Evolutionary conservation across 2,329 filamentous ascomycete species (phyloP), one percentile per base, ranked within the genome.

Genomic region (Decorospora gaudefroyi): DNA sequence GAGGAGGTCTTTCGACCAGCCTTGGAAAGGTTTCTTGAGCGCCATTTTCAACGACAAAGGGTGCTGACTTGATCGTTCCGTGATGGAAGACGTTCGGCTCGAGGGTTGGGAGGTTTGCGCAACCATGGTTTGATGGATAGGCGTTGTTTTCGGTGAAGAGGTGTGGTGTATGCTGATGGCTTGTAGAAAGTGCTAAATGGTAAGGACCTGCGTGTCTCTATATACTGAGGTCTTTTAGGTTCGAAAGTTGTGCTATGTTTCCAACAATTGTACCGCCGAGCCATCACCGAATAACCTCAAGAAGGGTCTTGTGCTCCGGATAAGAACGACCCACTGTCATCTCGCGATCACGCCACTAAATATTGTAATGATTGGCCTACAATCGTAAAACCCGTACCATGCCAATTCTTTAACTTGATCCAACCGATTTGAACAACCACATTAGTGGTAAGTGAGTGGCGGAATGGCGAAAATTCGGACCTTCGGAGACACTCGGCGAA

Each of bases 1-100:
- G 4, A 69, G 50, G 3, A 68, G 57, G 8, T 67, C 64, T 44
- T 55, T 65, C 12, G 56, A 60, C 66, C 66, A 68, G 4, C 65
- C 66, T 34, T 67, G 62, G 32, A 68, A 68, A 6, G 65, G 66
- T 42, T 66, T 67, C 43, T 66, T 68, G 19, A 69, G 43, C 2
- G 52, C 49, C 12, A 59, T 43, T 22, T 49, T 57, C 16, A 64
- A 25, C 6, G 53, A 53, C 7, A 41, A 42, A 9, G 44, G 42
- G 4, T 25, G 32, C 11, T 37, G 48, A 22, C 19, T 42, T 13
- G 31, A n/a, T 11, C 38, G 21, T 3, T 21, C 22, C 10, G 50
- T 41, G 3, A 48, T 17, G 8, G 53, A 53, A 13, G 40, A 40
- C 32, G 25, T 29, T 17, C 41, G 43, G 10, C 31, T 44, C 12